Evolutionary conservation across 23 red algal genomes (phyloP), one percentile per base, ranked within the genome.

Genomic region (Gracilariopsis chorda): DNA sequence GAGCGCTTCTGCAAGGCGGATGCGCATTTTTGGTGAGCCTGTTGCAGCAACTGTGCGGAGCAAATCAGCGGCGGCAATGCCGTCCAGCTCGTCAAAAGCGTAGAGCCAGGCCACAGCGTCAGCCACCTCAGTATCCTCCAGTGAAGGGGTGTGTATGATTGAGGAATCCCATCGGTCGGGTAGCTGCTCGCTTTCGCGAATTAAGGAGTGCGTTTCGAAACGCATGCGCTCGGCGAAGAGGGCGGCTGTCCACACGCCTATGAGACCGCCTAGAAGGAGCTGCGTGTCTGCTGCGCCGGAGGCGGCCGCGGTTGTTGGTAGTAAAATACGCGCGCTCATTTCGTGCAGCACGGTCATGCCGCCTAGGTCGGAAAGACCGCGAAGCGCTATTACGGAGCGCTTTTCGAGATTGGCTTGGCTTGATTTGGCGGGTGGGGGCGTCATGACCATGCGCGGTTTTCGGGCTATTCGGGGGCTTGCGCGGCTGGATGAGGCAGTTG

Each of bases 21-120:
- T 19, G 10, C 83, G 40, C 51, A 55, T 88, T 20, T 13, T 35
- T 19, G 52, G 57, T 24, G 24, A 37, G 34, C 46, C 83, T 17
- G 59, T 47, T 12, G 43, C 10, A 7, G 67, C 83, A 28, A 88
- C 27, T 16, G 44, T 39, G 4, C 32, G 10, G 46, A 88, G 44
- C 34, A 88, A 33, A 35, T 57, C 42, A 17, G 69, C 83, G 24
- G 83, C 83, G 1, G 48, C 83, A 5, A 64, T 17, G 19, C 83
- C 83, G 37, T 88, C 83, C 36, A 88, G 57, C 51, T 88, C 83
- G 25, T 88, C 83, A 25, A 88, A 73, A 20, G 83, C 83, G 14
- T 28, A 46, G 4, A 88, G 55, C 83, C 83, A 88, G 10, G 83
- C 83, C 11, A 88, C 83, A 28, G 69, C 83, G 41, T 48, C 63